These are phyloP conservation scores for Aspergillus asperescens DNA, from an alignment of 495 filamentous ascomycete genomes.

Conservation along the genomic window DNA sequence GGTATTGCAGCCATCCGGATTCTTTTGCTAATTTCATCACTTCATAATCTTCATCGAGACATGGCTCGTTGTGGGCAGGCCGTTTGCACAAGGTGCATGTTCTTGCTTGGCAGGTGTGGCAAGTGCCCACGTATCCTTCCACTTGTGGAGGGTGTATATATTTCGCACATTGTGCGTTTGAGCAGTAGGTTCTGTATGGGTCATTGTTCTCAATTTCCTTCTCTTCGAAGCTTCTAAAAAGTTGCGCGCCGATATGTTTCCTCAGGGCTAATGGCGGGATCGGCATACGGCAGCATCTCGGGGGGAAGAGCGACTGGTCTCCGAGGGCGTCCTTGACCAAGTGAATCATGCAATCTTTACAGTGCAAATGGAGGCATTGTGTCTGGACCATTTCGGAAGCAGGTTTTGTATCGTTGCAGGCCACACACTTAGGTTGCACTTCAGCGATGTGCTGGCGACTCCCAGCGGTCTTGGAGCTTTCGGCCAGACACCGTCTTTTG, in stretches of 20 bases:
- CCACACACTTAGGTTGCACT: slow-evolving; percentile 7
- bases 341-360: slow-evolving; percentile 24
- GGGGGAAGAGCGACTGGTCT: slow-evolving; percentile 35
- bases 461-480: slow-evolving; percentile 1
- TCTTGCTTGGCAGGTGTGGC: slow-evolving; percentile 17
- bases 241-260: slow-evolving; percentile 12
- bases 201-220: slow-evolving; percentile 26
- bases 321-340: slow-evolving; percentile 27
- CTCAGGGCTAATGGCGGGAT: slow-evolving; percentile 18
- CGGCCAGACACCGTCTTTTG: background rate
- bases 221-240: slow-evolving; percentile 9
- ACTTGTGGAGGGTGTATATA: slow-evolving; percentile 21
- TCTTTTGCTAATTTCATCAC: slow-evolving; percentile 21
- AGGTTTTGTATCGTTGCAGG: slow-evolving; percentile 2
- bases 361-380: slow-evolving; percentile 37
- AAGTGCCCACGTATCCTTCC: slow-evolving; percentile 14
- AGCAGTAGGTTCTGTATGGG: slow-evolving; percentile 28
- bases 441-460: background rate
- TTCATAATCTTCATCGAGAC: slow-evolving; percentile 12
- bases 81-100: slow-evolving; percentile 37
- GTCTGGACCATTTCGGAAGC: slow-evolving; percentile 5
- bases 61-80: slow-evolving; percentile 22
- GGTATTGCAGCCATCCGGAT: slow-evolving; percentile 28
- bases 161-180: slow-evolving; percentile 19
- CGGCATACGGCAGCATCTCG: slow-evolving; percentile 32